These are phyloP conservation scores for Vanrija pseudolonga DNA, from an alignment of 1,284 basidiomycete genomes.

Conservation along the genomic window DNA sequence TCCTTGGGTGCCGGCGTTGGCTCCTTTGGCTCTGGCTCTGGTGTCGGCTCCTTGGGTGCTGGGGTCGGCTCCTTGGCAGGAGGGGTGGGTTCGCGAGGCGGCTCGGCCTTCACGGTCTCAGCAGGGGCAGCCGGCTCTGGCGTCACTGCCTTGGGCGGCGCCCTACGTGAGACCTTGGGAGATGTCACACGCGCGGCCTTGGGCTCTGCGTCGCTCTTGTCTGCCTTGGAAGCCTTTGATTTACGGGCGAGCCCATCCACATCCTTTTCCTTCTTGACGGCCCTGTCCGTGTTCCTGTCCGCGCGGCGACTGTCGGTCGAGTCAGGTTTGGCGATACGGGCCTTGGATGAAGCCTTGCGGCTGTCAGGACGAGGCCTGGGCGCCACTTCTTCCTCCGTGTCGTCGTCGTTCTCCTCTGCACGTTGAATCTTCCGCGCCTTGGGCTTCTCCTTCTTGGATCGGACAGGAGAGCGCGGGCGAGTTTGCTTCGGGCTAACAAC, in stretches of 20 bases:
- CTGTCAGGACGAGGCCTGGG: neutral
- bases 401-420: conserved; percentile 6
- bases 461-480: neutral
- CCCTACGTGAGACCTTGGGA: neutral
- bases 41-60: conserved; percentile 8
- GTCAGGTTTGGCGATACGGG: neutral
- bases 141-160: neutral
- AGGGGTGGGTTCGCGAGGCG: neutral
- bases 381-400: conserved; percentile 4
- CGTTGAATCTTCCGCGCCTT: conserved; percentile 15
- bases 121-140: neutral
- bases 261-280: conserved; percentile 1
- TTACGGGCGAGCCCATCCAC: neutral
- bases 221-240: neutral
- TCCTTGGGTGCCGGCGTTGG: neutral
- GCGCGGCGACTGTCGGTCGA: neutral
- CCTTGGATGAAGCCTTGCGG: neutral
- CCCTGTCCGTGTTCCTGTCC: conserved; percentile 1
- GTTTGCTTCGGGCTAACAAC: neutral
- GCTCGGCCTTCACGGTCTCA: neutral
- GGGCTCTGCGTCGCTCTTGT: neutral
- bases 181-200: neutral
- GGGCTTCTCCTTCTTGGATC: conserved; percentile 5
- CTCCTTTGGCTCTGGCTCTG: neutral
- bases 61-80: conserved; percentile 22